Evolutionary conservation across 495 filamentous ascomycete genomes (phyloP), one percentile per base, ranked within the genome.

Genomic region (Pyrenopolyporus hunteri): DNA sequence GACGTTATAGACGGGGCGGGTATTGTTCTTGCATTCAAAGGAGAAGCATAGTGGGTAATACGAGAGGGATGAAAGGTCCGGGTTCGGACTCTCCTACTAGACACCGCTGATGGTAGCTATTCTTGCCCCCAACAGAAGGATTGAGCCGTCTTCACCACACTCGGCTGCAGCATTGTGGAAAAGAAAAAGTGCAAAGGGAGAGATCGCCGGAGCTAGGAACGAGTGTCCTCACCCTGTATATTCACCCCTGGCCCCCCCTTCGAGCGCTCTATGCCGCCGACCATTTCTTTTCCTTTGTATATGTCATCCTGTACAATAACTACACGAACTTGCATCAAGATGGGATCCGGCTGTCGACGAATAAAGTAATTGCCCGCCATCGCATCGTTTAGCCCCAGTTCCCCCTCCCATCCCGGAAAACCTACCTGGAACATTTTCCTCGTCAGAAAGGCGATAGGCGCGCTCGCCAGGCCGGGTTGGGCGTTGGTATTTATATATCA

Each of bases 1-100:
- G 48, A 55, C 33, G 46, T 52, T 66, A 66, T 66, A 66, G 63
- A 66, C 63, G 54, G 63, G 19, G 63, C 52, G 63, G 63, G 54
- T 42, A 46, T 60, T 52, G 63, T 61, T 59, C 55, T 64, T 66
- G 63, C 63, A 66, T 66, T 57, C 57, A 26, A 66, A 31, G 51
- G 36, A 44, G 51, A 42, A 44, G 25, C 46, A 61, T 53, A 66
- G 57, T 66, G 51, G 63, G 57, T 66, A 57, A 66, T 61, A 61
- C 63, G 56, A 66, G n/a, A 66, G 52, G 57, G 51, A 53, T 33
- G 45, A 48, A 52, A 49, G 26, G 46, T 48, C 57, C 51, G 52
- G 52, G 51, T 49, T 60, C 57, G 57, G 57, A 53, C 51, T 61
- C 49, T 51, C 40, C 44, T 55, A 48, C 25, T 55, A 56, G 46